A percentile compares a stretch with the other conserved stretches of the same genome.
Conservation (phyloP, 805 yeast species). For the Cyberlindnera subsufficiens region DNA sequence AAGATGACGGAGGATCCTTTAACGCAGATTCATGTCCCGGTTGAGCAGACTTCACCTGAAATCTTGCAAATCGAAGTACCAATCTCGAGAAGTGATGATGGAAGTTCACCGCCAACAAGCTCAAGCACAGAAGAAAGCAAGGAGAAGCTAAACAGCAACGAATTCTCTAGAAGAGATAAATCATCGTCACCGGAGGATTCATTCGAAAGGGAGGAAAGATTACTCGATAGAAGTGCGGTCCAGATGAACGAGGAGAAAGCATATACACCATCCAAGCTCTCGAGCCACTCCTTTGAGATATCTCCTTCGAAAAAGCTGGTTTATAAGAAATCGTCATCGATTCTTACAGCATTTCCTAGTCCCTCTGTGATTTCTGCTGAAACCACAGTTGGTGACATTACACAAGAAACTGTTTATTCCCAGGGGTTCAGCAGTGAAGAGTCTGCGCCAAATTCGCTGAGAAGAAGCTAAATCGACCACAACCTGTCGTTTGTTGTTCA, state of each 20-base stretch:
- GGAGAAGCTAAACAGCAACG: neutral
- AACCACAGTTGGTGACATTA: slow-evolving; percentile 17
- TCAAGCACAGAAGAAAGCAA: neutral
- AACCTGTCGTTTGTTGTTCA: no score
- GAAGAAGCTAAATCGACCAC: no score
- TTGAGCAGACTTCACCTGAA: neutral
- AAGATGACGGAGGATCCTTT: neutral
- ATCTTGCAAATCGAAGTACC: neutral
- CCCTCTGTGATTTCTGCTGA: slow-evolving; percentile 1
- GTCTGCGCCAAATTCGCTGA: neutral
- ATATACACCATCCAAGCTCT: slow-evolving; percentile 4
- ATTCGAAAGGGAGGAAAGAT: slow-evolving; percentile 17
- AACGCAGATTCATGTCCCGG: no score
- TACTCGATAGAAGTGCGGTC: slow-evolving; percentile 10
- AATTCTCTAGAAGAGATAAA: neutral
- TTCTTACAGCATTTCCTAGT: slow-evolving; percentile 7
- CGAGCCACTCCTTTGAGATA: slow-evolving; percentile 3
- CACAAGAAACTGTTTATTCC: slow-evolving; percentile 21
- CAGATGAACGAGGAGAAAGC: slow-evolving; percentile 4
- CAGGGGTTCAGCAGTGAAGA: slow-evolving; percentile 12
- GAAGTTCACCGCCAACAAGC: neutral
- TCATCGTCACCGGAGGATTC: slow-evolving; percentile 15
- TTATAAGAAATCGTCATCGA: slow-evolving; percentile 13
- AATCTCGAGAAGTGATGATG: no score
- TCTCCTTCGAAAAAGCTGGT: slow-evolving; percentile 15